A percentile compares a stretch with the other conserved stretches of the same genome.
These are phyloP conservation scores for Silene vulgaris DNA, from an alignment of 179 eudicot genomes.

Conservation along the genomic window DNA sequence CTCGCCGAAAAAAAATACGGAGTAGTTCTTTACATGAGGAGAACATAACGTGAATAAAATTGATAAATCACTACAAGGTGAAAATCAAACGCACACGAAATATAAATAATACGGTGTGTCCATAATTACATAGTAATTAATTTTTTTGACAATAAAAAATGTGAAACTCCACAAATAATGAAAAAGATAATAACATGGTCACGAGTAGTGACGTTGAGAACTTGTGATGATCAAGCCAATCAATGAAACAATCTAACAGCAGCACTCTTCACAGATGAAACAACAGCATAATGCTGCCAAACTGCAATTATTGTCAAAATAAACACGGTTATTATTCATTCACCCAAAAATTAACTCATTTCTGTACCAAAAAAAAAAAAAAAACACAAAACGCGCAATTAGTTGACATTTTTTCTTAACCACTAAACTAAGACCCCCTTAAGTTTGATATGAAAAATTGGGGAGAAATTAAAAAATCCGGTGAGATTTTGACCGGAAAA, in stretches of 20 bases:
- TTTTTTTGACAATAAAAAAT: background rate
- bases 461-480: no score
- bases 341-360: no score
- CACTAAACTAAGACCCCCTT: no score
- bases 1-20: background rate
- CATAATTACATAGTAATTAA: background rate
- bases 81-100: background rate
- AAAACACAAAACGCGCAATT: no score
- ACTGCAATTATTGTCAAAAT: slow-evolving; percentile 17
- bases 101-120: background rate
- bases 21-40: background rate
- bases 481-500: no score
- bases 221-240: slow-evolving; percentile 4
- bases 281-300: slow-evolving; percentile 32
- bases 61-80: background rate
- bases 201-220: slow-evolving; percentile 7
- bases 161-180: background rate
- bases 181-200: background rate
- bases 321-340: background rate
- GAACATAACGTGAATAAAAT: background rate
- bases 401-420: no score
- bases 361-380: no score
- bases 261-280: slow-evolving; percentile 32
- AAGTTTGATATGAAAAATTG: no score
- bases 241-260: background rate